Conservation (phyloP, 768 basidiomycete genomes). For the Termitomyces titanicus region DNA sequence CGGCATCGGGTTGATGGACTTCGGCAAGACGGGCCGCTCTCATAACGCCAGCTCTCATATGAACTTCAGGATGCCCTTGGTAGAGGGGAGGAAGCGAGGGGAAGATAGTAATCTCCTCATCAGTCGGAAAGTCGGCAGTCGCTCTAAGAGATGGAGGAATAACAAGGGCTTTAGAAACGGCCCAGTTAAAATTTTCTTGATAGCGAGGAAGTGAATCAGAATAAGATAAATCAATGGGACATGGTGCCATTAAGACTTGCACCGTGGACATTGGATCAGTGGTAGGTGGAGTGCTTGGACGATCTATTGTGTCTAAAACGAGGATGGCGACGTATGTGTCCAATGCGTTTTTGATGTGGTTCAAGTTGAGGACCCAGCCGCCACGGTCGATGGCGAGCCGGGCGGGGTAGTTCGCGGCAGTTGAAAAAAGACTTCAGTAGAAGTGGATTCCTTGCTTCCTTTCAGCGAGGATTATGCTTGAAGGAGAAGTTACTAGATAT, state of each 20-base stretch:
- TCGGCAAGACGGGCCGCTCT: slow-evolving; percentile 49
- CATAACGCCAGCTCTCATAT: slow-evolving; percentile 77
- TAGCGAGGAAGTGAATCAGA: slow-evolving; percentile 19
- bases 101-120: slow-evolving; percentile 43
- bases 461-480: slow-evolving; percentile 62
- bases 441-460: slow-evolving; percentile 65
- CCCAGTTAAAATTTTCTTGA: slow-evolving; percentile 51
- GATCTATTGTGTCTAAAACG: slow-evolving; percentile 25
- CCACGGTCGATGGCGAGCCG: slow-evolving; percentile 61
- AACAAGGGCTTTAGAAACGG: slow-evolving; percentile 28
- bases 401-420: slow-evolving; percentile 63
- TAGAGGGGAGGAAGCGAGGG: slow-evolving; percentile 63
- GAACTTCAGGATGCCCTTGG: slow-evolving; percentile 67
- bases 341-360: slow-evolving; percentile 6
- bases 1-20: slow-evolving; percentile 65
- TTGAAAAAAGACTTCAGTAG: slow-evolving; percentile 49
- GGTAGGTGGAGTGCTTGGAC: slow-evolving; percentile 16
- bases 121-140: slow-evolving; percentile 15
- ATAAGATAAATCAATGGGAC: slow-evolving; percentile 30
- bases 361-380: slow-evolving; percentile 34
- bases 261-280: slow-evolving; percentile 53
- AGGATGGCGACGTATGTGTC: slow-evolving; percentile 12
- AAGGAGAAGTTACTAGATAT: slow-evolving; percentile 31
- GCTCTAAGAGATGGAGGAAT: slow-evolving; percentile 51
- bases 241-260: slow-evolving; percentile 40